Evolutionary conservation across 345 rosid genomes (phyloP).

Genomic region (Moringa oleifera): DNA sequence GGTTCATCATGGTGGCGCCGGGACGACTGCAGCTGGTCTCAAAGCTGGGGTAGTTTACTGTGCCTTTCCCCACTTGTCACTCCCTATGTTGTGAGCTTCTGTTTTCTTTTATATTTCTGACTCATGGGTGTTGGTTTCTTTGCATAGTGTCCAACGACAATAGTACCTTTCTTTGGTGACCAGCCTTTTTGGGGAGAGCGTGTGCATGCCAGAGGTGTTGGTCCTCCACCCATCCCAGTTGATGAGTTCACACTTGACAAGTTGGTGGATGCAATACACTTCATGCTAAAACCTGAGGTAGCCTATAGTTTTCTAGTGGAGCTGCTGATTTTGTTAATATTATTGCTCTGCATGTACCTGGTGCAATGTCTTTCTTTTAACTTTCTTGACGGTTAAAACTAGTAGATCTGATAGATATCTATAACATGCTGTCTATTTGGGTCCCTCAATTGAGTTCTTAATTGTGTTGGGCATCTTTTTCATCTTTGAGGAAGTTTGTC

Average conservation of each 20-base stretch:
- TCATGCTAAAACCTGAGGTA: constrained; percentile 63
- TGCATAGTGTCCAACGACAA: constrained; percentile 84
- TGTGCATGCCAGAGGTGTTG: constrained; percentile 88
- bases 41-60: constrained; percentile 73
- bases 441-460: no score
- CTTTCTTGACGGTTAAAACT: no score
- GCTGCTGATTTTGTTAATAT: no score
- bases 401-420: no score
- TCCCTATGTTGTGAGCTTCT: no score
- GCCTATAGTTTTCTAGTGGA: not conserved
- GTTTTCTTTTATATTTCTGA: not conserved
- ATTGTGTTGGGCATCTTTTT: no score
- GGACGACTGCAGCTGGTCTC: constrained; percentile 98
- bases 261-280: constrained; percentile 66
- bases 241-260: constrained; percentile 83
- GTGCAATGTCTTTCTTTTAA: no score
- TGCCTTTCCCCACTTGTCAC: not conserved
- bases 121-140: not conserved
- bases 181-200: constrained; percentile 98
- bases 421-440: no score
- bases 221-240: constrained; percentile 86
- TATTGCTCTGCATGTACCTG: no score
- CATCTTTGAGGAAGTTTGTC: no score
- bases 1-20: constrained; percentile 99
- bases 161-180: constrained; percentile 96